Percentiles rank a stretch among this genome's conserved stretches.
Conservation (phyloP, 257 asterid species). For the Nicotiana paniculata region DNA sequence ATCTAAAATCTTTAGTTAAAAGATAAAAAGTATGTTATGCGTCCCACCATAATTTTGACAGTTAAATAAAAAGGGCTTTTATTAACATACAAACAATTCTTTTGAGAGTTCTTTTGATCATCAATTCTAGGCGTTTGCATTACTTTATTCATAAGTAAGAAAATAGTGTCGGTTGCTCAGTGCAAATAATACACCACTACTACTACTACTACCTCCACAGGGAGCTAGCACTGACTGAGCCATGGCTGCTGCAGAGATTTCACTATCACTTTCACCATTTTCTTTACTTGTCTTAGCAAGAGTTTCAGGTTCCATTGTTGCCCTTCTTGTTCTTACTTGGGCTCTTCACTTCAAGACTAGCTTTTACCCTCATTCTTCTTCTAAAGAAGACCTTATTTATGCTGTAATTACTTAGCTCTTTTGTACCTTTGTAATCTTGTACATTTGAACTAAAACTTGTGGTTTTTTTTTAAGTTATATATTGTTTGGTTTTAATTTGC, state of each 20-base stretch:
- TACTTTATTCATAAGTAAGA: too few species aligned
- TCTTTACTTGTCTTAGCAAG: conserved; percentile 48
- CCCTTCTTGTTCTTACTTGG: conserved; percentile 67
- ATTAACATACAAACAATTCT: not conserved
- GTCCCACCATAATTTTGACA: too few species aligned
- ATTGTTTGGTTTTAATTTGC: not conserved
- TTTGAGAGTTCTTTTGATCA: not conserved
- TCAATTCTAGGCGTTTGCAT: not conserved
- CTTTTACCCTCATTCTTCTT: conserved; percentile 49
- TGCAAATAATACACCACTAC: not conserved
- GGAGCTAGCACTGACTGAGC: not conserved
- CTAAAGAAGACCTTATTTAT: conserved; percentile 55
- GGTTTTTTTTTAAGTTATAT: not conserved
- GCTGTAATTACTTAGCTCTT: conserved; percentile 30
- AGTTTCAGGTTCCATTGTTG: conserved; percentile 55
- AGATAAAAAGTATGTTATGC: too few species aligned
- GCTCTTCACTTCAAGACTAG: conserved; percentile 61
- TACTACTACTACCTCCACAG: not conserved
- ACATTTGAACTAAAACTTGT: not conserved
- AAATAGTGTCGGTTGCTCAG: conserved; percentile 6
- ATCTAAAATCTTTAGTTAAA: too few species aligned
- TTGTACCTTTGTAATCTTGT: not conserved
- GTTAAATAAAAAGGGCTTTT: too few species aligned
- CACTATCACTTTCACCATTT: conserved; percentile 24
- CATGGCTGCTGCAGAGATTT: conserved; percentile 33